Evolutionary conservation across 2,329 filamentous ascomycete species (phyloP), one percentile per base, ranked within the genome.

Genomic region (Verticillium nubilum): DNA sequence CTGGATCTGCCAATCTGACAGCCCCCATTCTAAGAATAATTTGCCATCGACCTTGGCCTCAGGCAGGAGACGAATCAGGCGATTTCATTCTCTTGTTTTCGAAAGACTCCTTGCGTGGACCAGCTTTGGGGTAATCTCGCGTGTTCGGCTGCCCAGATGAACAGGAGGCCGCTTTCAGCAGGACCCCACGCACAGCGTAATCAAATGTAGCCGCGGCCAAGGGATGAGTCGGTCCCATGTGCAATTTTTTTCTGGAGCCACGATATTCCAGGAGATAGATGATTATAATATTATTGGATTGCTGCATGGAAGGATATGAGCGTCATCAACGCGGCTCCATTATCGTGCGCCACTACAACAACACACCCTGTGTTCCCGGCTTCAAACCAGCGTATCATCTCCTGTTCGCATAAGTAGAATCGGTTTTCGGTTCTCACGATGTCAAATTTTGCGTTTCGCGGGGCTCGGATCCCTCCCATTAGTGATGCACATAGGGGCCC

Each of bases 21-120:
- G 12, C 5, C 35, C 42, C 23, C 33, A 37, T 47, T 56, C 54
- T 47, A 56, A 56, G 35, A 56, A 56, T 56, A 56, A 37, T 56
- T 27, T 29, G 33, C 27, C 33, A 17, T 42, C 28, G 17, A 47
- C 9, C 42, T 47, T 23, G 42, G n/a, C 42, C 42, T 47, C 42
- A 19, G n/a, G 5, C 19, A 23, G 19, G 19, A n/a, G 12, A 47
- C 54, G 54, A 56, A 56, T 56, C 29, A 56, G 54, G 19, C 7
- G 19, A 9, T 23, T 9, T 19, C 19, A 12, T 19, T 23, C 42
- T 10, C 9, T 47, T 5, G 7, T 42, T 17, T 42, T 47, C n/a
- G 42, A 47, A 15, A 7, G 19, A 9, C 42, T n/a, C 37, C 17
- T 47, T 47, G 37, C 37, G 37, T 47, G 37, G 37, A 47, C 37